A percentile compares a stretch with the other conserved stretches of the same genome.
phyloP scores from a whole-genome alignment of 31 red algal genomes.

The Porphyra umbilicalis region DNA sequence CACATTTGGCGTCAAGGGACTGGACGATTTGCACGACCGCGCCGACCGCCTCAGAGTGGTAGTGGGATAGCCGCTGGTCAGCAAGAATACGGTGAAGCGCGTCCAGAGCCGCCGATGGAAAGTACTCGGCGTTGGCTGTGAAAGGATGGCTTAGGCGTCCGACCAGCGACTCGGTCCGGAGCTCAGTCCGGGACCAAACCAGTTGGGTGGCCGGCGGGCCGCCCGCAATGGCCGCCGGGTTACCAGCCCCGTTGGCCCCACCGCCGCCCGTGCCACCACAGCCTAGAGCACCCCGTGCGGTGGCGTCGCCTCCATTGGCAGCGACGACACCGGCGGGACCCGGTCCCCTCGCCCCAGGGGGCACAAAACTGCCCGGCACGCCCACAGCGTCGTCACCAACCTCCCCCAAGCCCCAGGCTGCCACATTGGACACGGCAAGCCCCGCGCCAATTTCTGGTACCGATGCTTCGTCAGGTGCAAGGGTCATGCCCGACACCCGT shows the following conservation, averaged over 20 bases:
- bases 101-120: constrained; percentile 87
- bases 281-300: constrained; percentile 8
- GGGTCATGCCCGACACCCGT: neutral
- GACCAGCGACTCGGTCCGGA: constrained; percentile 55
- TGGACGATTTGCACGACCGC: constrained; percentile 79
- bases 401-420: constrained; percentile 14
- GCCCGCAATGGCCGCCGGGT: neutral
- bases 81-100: constrained; percentile 78
- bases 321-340: neutral
- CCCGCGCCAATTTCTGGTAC: constrained; percentile 1
- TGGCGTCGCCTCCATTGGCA: constrained; percentile 4
- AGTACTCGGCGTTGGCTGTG: constrained; percentile 83
- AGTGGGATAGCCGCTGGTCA: constrained; percentile 38
- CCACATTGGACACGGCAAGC: constrained; percentile 3
- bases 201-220: neutral
- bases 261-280: constrained; percentile 4
- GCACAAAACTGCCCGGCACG: constrained; percentile 3
- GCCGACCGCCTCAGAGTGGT: constrained; percentile 74
- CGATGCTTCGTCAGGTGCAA: neutral
- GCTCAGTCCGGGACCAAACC: constrained; percentile 14
- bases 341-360: neutral
- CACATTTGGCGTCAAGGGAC: constrained; percentile 57
- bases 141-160: constrained; percentile 81
- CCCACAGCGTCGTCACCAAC: neutral
- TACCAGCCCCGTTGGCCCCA: constrained; percentile 2